Percentiles rank a stretch among this genome's conserved stretches.
These are phyloP conservation scores for Metschnikowia chrysomelidarum DNA, from an alignment of 805 yeast genomes.

Conservation along the genomic window DNA sequence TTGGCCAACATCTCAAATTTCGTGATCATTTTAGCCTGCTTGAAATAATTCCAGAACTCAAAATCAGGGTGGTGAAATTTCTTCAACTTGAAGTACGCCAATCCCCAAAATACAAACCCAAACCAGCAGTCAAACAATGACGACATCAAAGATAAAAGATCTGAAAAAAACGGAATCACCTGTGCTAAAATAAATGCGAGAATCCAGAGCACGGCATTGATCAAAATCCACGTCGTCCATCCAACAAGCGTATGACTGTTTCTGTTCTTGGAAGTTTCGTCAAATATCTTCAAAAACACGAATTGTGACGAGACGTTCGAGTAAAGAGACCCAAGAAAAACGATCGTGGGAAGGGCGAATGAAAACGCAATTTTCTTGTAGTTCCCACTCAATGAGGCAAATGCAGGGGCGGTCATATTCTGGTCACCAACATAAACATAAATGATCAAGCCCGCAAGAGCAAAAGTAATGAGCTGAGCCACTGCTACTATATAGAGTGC, in stretches of 20 bases:
- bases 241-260: conserved; percentile 48
- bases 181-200: conserved; percentile 59
- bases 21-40: conserved; percentile 24
- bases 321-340: conserved; percentile 56
- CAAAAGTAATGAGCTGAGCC: conserved; percentile 48
- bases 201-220: conserved; percentile 47
- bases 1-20: conserved; percentile 39
- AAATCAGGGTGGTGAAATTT: conserved; percentile 18
- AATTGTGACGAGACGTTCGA: conserved; percentile 55
- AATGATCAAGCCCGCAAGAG: conserved; percentile 55
- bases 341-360: conserved; percentile 58
- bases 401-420: conserved; percentile 59
- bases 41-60: conserved; percentile 26
- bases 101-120: conserved; percentile 63
- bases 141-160: conserved; percentile 55
- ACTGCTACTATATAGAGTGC: conserved; percentile 52
- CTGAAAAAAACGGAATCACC: conserved; percentile 63
- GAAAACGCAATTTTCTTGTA: conserved; percentile 56
- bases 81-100: conserved; percentile 50
- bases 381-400: conserved; percentile 47
- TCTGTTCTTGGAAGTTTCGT: conserved; percentile 41
- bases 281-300: conserved; percentile 46
- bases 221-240: conserved; percentile 51
- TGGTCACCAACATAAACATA: conserved; percentile 57
- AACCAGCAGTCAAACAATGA: conserved; percentile 66